Percentiles rank a stretch among this genome's conserved stretches.
These are phyloP conservation scores for Cryphonectria radicalis DNA, from an alignment of 2,329 filamentous ascomycete species.

Conservation along the genomic window DNA sequence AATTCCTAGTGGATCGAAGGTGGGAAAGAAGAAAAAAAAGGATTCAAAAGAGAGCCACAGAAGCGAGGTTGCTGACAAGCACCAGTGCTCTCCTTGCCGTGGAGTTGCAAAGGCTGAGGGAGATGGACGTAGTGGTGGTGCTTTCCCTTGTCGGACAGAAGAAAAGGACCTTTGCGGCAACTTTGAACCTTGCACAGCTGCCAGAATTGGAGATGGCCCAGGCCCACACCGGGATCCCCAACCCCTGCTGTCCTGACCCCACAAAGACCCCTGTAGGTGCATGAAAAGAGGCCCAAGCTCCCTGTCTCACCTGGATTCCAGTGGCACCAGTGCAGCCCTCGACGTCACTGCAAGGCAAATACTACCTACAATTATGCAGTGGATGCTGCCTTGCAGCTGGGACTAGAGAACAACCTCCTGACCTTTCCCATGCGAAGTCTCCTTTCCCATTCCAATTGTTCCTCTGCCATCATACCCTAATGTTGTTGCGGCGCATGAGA, in stretches of 20 bases:
- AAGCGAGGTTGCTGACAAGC: neutral
- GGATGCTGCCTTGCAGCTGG: neutral
- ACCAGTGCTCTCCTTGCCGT: neutral
- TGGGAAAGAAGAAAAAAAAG: too few relatives aligned
- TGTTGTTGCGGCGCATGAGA: neutral
- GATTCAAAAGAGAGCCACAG: neutral
- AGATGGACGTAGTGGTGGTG: neutral
- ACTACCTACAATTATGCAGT: neutral
- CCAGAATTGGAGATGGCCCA: conserved; percentile 18
- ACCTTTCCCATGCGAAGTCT: neutral
- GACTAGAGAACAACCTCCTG: conserved; percentile 6
- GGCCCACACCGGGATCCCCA: neutral
- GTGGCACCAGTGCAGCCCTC: conserved; percentile 10
- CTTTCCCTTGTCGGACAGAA: neutral
- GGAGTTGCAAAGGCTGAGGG: neutral
- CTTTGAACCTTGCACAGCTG: neutral
- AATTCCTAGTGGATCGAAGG: neutral
- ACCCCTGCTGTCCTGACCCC: conserved; percentile 4
- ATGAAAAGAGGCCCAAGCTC: conserved; percentile 27
- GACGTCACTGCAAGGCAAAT: conserved; percentile 12
- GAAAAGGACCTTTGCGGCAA: conserved; percentile 7
- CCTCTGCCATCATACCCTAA: neutral
- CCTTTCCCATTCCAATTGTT: neutral
- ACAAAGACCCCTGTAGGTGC: conserved; percentile 11
- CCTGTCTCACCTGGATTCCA: neutral